phyloP scores from a whole-genome alignment of 1,284 basidiomycete genomes.

The Athelia psychrophila region DNA sequence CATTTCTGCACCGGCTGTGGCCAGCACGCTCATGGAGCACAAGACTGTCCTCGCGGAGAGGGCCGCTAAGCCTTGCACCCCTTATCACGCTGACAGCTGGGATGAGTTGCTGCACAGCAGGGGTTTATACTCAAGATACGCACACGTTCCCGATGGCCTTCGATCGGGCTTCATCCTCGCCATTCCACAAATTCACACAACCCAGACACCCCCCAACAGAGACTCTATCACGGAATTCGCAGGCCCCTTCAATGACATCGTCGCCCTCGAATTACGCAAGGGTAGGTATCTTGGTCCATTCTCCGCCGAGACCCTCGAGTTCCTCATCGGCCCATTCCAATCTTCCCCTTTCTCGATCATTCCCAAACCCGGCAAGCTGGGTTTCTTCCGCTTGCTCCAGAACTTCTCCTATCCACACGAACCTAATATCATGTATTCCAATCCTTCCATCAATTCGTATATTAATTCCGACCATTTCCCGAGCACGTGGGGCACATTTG shows the following conservation, averaged over 20 bases:
- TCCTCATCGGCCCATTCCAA: not conserved
- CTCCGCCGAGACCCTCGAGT: not conserved
- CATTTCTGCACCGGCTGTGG: conserved; percentile 24
- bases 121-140: not conserved
- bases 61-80: conserved; percentile 12
- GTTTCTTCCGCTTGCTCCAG: not conserved
- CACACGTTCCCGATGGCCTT: not conserved
- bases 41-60: conserved; percentile 22
- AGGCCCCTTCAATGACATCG: not conserved
- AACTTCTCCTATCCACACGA: not conserved
- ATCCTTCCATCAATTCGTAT: not conserved
- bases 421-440: not conserved
- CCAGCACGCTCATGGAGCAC: conserved; percentile 17
- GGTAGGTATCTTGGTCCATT: not conserved
- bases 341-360: not conserved
- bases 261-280: not conserved
- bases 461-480: conserved; percentile 4
- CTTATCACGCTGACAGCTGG: conserved; percentile 23
- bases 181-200: not conserved
- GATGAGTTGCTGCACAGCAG: conserved; percentile 1
- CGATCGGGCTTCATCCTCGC: not conserved
- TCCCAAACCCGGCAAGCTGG: not conserved
- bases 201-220: not conserved
- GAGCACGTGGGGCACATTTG: conserved; percentile 3
- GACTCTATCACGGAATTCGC: not conserved